Evolutionary conservation across 352 stramenopile species (phyloP).

Genomic region (Pythium diclinum): DNA sequence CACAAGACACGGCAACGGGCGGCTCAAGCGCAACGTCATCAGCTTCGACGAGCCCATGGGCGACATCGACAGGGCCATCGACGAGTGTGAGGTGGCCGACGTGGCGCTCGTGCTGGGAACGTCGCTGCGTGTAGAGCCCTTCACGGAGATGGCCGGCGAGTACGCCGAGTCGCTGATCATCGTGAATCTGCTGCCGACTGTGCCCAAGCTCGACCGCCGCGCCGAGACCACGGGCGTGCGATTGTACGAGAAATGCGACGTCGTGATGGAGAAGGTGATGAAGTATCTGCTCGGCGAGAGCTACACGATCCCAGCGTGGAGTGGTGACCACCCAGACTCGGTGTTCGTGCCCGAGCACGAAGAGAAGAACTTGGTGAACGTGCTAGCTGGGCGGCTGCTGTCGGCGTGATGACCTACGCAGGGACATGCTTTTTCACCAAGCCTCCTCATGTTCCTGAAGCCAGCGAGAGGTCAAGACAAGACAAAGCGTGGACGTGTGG

Average conservation of each 20-base stretch:
- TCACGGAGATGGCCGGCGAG: constrained; percentile 77
- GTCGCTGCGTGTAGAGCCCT: constrained; percentile 72
- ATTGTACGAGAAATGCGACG: constrained; percentile 69
- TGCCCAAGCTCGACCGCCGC: constrained; percentile 63
- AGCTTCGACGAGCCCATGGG: constrained; percentile 77
- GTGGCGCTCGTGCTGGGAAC: constrained; percentile 77
- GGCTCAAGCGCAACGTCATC: constrained; percentile 74
- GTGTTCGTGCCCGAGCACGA: constrained; percentile 75
- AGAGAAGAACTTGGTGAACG: constrained; percentile 73
- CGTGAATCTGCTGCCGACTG: constrained; percentile 73
- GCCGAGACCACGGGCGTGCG: constrained; percentile 65
- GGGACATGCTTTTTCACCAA: neutral
- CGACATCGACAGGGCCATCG: constrained; percentile 77
- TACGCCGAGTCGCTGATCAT: constrained; percentile 72
- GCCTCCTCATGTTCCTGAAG: too few relatives aligned
- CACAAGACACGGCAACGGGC: constrained; percentile 72
- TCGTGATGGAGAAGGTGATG: constrained; percentile 77
- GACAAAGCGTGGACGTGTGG: too few relatives aligned
- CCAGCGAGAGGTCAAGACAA: too few relatives aligned
- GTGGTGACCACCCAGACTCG: constrained; percentile 47
- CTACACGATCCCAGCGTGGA: constrained; percentile 64
- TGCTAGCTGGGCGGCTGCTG: constrained; percentile 57
- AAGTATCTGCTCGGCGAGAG: constrained; percentile 53
- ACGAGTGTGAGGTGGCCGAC: constrained; percentile 74
- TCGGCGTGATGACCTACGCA: constrained; percentile 27